phyloP scores from a whole-genome alignment of 83 land plant species.

The Thuja plicata region DNA sequence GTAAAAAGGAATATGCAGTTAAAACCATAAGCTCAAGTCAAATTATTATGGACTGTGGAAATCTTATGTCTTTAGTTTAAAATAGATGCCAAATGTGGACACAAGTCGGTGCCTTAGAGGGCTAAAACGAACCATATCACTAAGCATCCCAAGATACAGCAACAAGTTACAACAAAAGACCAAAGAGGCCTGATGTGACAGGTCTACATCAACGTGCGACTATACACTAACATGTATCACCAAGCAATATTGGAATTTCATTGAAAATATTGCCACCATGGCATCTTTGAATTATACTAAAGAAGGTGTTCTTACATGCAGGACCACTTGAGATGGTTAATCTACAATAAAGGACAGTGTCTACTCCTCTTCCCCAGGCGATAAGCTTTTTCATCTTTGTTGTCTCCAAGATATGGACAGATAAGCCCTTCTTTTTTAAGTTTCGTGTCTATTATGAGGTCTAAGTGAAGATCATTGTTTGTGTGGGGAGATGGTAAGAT shows the following conservation, averaged over 20 bases:
- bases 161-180: background rate
- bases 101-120: background rate
- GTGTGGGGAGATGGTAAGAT: background rate
- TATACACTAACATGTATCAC: background rate
- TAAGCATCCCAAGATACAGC: background rate
- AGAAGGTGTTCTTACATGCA: background rate
- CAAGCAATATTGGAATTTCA: background rate
- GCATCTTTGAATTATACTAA: too few relatives aligned
- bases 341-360: too few relatives aligned
- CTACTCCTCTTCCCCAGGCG: background rate
- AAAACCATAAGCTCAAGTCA: too few relatives aligned
- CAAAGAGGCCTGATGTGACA: background rate
- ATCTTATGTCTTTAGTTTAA: background rate
- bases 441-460: background rate
- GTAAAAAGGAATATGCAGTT: too few relatives aligned
- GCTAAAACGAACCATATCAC: background rate
- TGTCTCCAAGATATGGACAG: background rate
- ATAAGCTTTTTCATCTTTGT: background rate
- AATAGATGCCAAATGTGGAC: background rate
- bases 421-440: background rate
- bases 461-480: background rate
- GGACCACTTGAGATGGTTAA: background rate
- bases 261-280: background rate
- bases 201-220: background rate
- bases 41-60: too few relatives aligned